Percentiles rank a stretch among this genome's conserved stretches.
Evolutionary conservation across 352 stramenopile species (phyloP).

Genomic region (Phytophthora sp.): DNA sequence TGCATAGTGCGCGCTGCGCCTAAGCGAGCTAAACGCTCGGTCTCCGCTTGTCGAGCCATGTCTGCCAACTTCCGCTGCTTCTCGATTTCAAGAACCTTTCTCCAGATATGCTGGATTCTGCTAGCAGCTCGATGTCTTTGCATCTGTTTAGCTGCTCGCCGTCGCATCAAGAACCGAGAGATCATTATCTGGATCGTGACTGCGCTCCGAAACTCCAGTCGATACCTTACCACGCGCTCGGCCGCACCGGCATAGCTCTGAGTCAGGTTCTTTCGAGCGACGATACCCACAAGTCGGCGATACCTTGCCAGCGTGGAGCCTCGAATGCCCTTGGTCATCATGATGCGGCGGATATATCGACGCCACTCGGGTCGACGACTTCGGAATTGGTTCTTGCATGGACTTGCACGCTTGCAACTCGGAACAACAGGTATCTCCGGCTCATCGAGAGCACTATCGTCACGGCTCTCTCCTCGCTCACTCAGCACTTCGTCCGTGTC

Average conservation of each 20-base stretch:
- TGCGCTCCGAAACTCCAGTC: slow-evolving; percentile 25
- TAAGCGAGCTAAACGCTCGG: slow-evolving; percentile 3
- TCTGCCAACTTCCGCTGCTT: slow-evolving; percentile 5
- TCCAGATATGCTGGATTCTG: slow-evolving; percentile 20
- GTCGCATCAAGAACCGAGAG: slow-evolving; percentile 21
- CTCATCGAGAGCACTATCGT: slow-evolving; percentile 1
- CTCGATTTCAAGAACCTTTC: neutral
- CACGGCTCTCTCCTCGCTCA: slow-evolving; percentile 6
- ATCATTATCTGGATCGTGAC: slow-evolving; percentile 14
- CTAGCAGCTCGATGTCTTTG: slow-evolving; percentile 6
- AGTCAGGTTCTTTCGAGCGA: slow-evolving; percentile 31
- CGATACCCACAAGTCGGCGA: slow-evolving; percentile 44
- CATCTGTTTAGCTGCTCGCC: slow-evolving; percentile 14
- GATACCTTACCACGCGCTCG: slow-evolving; percentile 22
- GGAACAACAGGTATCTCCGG: slow-evolving; percentile 1
- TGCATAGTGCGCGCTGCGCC: slow-evolving; percentile 10
- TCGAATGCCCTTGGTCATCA: slow-evolving; percentile 29
- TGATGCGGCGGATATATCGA: slow-evolving; percentile 28
- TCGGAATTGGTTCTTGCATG: slow-evolving; percentile 9
- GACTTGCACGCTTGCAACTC: slow-evolving; percentile 7
- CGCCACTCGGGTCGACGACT: slow-evolving; percentile 18
- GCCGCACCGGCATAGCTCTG: slow-evolving; percentile 19
- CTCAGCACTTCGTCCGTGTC: neutral
- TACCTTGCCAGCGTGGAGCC: slow-evolving; percentile 47
- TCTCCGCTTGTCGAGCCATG: neutral